Conservation (phyloP, 768 basidiomycete species). For the Leccinum ochraceum region DNA sequence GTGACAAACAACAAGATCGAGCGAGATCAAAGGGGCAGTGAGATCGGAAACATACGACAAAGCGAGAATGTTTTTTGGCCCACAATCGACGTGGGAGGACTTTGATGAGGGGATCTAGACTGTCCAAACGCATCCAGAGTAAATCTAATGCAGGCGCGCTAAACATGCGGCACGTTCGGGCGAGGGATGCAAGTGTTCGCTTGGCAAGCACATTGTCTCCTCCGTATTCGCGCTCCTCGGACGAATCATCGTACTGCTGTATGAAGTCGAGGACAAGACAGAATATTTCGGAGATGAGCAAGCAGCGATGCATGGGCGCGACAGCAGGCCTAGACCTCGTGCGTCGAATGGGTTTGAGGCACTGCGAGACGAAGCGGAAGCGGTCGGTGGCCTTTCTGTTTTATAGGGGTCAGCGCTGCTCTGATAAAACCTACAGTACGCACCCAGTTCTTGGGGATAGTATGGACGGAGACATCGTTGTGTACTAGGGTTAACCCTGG, state of each 20-base stretch:
- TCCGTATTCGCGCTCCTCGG: background rate
- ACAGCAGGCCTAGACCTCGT: background rate
- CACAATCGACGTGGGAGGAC: slow-evolving; percentile 15
- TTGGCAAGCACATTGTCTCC: background rate
- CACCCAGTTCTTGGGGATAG: background rate
- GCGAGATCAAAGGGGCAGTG: too few species aligned
- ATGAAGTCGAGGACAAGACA: slow-evolving; percentile 14
- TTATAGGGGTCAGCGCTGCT: too few species aligned
- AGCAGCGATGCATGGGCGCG: slow-evolving; percentile 11
- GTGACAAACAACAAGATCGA: background rate
- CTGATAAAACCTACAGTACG: background rate
- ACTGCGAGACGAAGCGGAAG: background rate
- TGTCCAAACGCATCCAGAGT: slow-evolving; percentile 22
- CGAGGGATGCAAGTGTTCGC: slow-evolving; percentile 19
- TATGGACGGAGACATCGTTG: slow-evolving; percentile 1
- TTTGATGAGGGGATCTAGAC: slow-evolving; percentile 18
- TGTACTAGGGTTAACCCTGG: too few species aligned
- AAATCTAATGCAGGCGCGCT: slow-evolving; percentile 20
- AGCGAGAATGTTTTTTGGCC: slow-evolving; percentile 5
- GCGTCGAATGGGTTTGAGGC: background rate
- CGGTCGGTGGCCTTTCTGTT: background rate
- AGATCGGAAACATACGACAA: slow-evolving; percentile 10
- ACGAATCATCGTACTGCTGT: background rate
- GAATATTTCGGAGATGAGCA: slow-evolving; percentile 15
- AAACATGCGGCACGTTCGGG: slow-evolving; percentile 22